Conservation (phyloP, 371 early-diverging fungal genomes). For the Syncephalastrum racemosum region DNA sequence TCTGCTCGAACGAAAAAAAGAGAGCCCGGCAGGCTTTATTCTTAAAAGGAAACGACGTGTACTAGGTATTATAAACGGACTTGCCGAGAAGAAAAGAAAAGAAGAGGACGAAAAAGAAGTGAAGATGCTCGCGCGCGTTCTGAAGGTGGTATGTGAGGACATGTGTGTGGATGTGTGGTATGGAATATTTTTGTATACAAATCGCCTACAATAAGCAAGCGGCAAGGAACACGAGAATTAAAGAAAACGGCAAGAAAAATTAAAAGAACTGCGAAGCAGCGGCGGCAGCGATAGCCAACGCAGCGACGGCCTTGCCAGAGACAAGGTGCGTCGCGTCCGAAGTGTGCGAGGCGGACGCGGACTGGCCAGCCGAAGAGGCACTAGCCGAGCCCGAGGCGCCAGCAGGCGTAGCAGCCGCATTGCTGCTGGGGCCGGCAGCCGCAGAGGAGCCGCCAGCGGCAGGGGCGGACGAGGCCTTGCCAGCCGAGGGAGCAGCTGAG, state of each 20-base stretch:
- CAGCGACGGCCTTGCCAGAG: constrained; percentile 2
- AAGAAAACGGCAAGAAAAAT: not conserved
- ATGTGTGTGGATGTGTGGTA: too few relatives aligned
- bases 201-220: too few relatives aligned
- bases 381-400: constrained; percentile 2
- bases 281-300: not conserved
- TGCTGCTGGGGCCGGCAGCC: constrained; percentile 6
- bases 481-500: constrained; percentile 3
- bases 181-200: too few relatives aligned
- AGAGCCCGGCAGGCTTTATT: too few relatives aligned
- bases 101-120: too few relatives aligned
- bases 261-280: constrained; percentile 5
- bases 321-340: too few relatives aligned
- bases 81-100: too few relatives aligned
- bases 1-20: too few relatives aligned
- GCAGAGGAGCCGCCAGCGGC: constrained; percentile 8
- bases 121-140: too few relatives aligned
- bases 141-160: too few relatives aligned
- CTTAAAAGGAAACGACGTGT: too few relatives aligned
- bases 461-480: not conserved
- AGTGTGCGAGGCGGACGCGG: not conserved
- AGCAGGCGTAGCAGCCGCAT: constrained; percentile 8
- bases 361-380: not conserved
- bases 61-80: too few relatives aligned
- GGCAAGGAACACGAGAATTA: not conserved